A percentile compares a stretch with the other conserved stretches of the same genome.
These are phyloP conservation scores for Phytophthora pluvialis DNA, from an alignment of 352 stramenopile genomes.

Conservation along the genomic window DNA sequence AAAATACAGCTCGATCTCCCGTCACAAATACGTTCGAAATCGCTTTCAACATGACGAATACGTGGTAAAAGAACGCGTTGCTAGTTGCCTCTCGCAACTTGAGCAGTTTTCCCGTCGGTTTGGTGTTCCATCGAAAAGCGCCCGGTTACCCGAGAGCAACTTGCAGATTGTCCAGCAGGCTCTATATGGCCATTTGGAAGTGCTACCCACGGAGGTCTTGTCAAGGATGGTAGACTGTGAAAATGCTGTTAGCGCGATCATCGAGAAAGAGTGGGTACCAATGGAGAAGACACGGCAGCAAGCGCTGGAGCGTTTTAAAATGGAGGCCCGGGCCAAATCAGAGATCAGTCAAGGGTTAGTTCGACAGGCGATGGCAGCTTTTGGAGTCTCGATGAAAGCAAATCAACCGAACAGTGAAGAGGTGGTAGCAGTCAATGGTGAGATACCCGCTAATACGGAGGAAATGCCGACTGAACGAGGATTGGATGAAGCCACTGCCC, in stretches of 20 bases:
- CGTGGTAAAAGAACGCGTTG: constrained; percentile 46
- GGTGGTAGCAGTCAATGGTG: background rate
- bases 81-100: constrained; percentile 46
- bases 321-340: constrained; percentile 39
- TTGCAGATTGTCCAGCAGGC: constrained; percentile 59
- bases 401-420: constrained; percentile 4
- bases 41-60: constrained; percentile 56
- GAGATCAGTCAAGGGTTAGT: constrained; percentile 56
- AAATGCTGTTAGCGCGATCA: constrained; percentile 48
- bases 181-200: constrained; percentile 64
- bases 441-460: background rate
- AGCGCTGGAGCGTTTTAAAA: constrained; percentile 51
- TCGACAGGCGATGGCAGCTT: constrained; percentile 52
- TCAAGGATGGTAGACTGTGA: constrained; percentile 66
- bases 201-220: constrained; percentile 60
- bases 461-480: background rate
- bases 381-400: constrained; percentile 2
- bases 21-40: constrained; percentile 56
- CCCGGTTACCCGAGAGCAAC: constrained; percentile 51
- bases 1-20: constrained; percentile 46
- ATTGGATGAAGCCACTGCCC: background rate
- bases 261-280: constrained; percentile 64
- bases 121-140: constrained; percentile 48
- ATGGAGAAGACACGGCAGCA: constrained; percentile 57
- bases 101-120: constrained; percentile 53